Evolutionary conservation across 345 rosid genomes (phyloP), one percentile per base, ranked within the genome.

Genomic region (Sapria himalayana): DNA sequence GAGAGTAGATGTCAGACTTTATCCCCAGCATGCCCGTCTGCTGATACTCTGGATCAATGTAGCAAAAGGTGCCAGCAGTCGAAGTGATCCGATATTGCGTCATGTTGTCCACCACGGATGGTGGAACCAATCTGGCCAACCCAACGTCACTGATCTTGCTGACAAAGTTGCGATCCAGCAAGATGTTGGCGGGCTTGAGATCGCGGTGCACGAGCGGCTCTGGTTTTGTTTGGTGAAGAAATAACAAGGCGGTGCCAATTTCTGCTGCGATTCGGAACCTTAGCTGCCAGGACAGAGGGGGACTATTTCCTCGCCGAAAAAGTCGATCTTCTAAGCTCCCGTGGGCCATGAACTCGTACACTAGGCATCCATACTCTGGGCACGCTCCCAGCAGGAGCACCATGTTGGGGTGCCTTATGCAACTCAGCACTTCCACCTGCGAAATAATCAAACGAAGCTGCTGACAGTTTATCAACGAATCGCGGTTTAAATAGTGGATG

Each of bases 141-240:
- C 95, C 92, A 19, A 84, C 95, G 35, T 84, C 95, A 35, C 82
- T 73, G 24, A 84, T 73, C 68, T 84, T 84, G 74, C 95, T 84
- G 19, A 79, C 92, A 22, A 55, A 84, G 73, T 79, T 79, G 19
- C 70, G 67, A 55, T 84, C 92, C 18, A 84, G 73, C 56, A 84
- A 57, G 48, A 84, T 84, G 51, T 84, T 84, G 35, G 70, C 86
- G 0, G 95, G 92, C 39, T 78, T 84, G 19, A 84, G 67, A 56
- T 84, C 95, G 16, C 86, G 80, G 40, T 82, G 95, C 22, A 84
- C 95, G 3, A 84, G 68, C 12, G 95, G 95, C 55, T 79, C 92
- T 6, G 89, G 95, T 59, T 84, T 84, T 0, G 84, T 62, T 55
- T 79, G 92, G 76, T 84, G 95, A 45, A 84, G 84, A 65, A 69